Conservation (phyloP, 2,329 filamentous ascomycete genomes). For the Aspergillus hiratsukae region DNA sequence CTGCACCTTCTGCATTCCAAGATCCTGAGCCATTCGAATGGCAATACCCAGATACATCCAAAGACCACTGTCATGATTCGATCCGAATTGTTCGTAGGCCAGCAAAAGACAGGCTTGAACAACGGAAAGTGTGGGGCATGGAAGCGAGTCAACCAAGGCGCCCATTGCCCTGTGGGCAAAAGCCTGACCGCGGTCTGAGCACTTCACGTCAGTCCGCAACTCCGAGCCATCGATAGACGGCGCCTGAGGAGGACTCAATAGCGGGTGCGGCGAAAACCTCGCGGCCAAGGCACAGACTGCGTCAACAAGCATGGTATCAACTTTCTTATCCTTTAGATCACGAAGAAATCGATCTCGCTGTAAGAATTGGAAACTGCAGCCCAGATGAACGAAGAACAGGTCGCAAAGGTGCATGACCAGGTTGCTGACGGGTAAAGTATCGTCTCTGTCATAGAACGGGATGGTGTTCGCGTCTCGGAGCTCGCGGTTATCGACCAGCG, state of each 20-base stretch:
- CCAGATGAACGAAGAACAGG: slow-evolving; percentile 75
- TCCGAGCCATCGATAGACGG: slow-evolving; percentile 44
- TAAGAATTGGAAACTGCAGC: slow-evolving; percentile 81
- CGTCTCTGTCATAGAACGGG: slow-evolving; percentile 72
- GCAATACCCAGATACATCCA: slow-evolving; percentile 93
- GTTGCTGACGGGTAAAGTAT: slow-evolving; percentile 65
- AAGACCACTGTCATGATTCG: slow-evolving; percentile 79
- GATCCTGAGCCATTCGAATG: slow-evolving; percentile 74
- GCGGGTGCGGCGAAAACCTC: slow-evolving; percentile 64
- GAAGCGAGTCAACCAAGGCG: slow-evolving; percentile 77
- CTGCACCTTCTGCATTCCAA: slow-evolving; percentile 77
- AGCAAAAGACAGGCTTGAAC: slow-evolving; percentile 80
- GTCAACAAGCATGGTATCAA: slow-evolving; percentile 81
- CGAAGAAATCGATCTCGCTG: slow-evolving; percentile 66
- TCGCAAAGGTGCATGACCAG: slow-evolving; percentile 73
- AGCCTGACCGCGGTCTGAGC: slow-evolving; percentile 67
- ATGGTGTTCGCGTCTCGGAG: slow-evolving; percentile 40
- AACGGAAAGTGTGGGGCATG: slow-evolving; percentile 75
- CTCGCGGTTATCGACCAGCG: slow-evolving; percentile 23
- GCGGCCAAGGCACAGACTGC: slow-evolving; percentile 78
- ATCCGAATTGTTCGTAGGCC: slow-evolving; percentile 85
- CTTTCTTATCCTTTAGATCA: slow-evolving; percentile 73
- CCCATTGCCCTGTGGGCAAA: slow-evolving; percentile 79
- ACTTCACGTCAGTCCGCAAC: slow-evolving; percentile 26
- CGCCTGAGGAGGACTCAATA: slow-evolving; percentile 49